These are phyloP conservation scores for Zanthoxylum bungeanum DNA, from an alignment of 345 rosid species.

Conservation along the genomic window DNA sequence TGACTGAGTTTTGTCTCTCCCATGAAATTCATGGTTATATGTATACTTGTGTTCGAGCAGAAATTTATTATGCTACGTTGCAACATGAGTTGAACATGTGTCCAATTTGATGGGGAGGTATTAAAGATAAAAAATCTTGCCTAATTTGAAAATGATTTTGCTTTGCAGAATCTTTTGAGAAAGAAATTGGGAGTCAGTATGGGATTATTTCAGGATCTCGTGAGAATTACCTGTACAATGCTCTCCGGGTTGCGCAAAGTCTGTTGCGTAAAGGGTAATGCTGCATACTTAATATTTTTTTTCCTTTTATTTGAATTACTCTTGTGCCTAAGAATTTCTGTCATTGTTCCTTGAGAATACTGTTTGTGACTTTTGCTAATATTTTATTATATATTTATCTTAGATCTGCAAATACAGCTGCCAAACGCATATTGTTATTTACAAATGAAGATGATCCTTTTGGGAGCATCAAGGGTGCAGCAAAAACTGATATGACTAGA, in stretches of 20 bases:
- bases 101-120: background rate
- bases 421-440: slow-evolving; percentile 75
- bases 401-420: slow-evolving; percentile 87
- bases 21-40: background rate
- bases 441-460: slow-evolving; percentile 97
- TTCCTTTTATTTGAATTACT: slow-evolving; percentile 1
- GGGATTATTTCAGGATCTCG: slow-evolving; percentile 84
- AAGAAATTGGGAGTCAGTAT: slow-evolving; percentile 81
- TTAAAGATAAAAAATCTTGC: slow-evolving; percentile 6
- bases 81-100: background rate
- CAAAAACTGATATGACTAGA: slow-evolving; percentile 80
- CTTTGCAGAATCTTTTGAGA: slow-evolving; percentile 60
- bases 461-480: slow-evolving; percentile 66
- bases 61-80: background rate
- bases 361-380: slow-evolving; percentile 14
- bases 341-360: background rate
- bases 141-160: slow-evolving; percentile 13
- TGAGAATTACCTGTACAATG: slow-evolving; percentile 88
- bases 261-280: slow-evolving; percentile 90
- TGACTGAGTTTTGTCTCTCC: background rate
- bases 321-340: background rate
- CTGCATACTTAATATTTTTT: background rate
- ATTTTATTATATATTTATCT: slow-evolving; percentile 15
- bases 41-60: background rate
- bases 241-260: slow-evolving; percentile 97